A percentile compares a stretch with the other conserved stretches of the same genome.
These are phyloP conservation scores for Nakazawaea peltata DNA, from an alignment of 805 yeast species.

Conservation along the genomic window DNA sequence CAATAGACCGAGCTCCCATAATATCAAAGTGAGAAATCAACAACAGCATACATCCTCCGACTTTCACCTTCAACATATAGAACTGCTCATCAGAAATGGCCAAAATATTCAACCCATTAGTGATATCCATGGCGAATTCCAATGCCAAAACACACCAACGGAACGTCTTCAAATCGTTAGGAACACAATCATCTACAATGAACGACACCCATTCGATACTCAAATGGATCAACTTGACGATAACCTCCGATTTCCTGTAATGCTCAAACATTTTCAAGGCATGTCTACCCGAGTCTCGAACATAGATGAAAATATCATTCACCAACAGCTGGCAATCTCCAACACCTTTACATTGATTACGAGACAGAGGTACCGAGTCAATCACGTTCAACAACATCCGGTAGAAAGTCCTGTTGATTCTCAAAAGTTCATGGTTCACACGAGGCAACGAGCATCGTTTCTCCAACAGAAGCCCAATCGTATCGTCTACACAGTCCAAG, in stretches of 20 bases:
- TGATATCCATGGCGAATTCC: constrained; percentile 93
- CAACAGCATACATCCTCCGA: constrained; percentile 90
- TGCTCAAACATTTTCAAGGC: constrained; percentile 59
- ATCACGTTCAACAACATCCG: constrained; percentile 59
- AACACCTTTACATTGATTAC: constrained; percentile 46
- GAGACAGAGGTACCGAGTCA: constrained; percentile 44
- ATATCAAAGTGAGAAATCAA: constrained; percentile 94
- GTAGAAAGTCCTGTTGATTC: constrained; percentile 59
- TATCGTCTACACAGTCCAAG: constrained; percentile 47
- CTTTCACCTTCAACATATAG: constrained; percentile 61
- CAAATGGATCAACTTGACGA: constrained; percentile 63
- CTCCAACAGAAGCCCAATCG: constrained; percentile 44
- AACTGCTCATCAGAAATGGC: constrained; percentile 76
- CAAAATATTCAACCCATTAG: constrained; percentile 81
- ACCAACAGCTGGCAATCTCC: constrained; percentile 70
- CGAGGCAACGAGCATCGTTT: constrained; percentile 63
- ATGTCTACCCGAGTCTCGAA: constrained; percentile 74
- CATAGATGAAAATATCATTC: constrained; percentile 66
- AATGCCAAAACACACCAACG: constrained; percentile 95
- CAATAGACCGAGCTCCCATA: constrained; percentile 93
- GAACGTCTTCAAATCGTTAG: constrained; percentile 85
- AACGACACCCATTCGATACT: constrained; percentile 90
- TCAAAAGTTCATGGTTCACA: constrained; percentile 66
- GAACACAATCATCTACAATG: constrained; percentile 89
- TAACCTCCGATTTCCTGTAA: constrained; percentile 56